These are phyloP conservation scores for Hemileccinum impolitum DNA, from an alignment of 768 basidiomycete species.

Conservation along the genomic window DNA sequence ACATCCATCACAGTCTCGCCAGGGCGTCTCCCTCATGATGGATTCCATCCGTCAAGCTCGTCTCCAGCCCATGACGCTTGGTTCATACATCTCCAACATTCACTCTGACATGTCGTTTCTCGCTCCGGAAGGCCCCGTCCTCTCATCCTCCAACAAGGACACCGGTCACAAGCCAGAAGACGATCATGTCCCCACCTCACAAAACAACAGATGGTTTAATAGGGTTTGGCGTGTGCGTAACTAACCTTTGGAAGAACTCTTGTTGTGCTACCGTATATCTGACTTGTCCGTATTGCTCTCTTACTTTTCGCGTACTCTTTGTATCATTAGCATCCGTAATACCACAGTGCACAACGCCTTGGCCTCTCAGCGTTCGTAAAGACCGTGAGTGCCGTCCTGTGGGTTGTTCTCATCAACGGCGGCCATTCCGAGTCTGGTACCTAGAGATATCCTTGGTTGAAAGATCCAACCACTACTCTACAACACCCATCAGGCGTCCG, in stretches of 20 bases:
- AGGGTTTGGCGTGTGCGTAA: conserved; percentile 24
- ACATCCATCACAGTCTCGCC: conserved; percentile 58
- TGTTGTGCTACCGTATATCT: conserved; percentile 19
- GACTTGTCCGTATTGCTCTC: conserved; percentile 12
- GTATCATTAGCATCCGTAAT: conserved; percentile 34
- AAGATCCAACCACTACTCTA: no score
- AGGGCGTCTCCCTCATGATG: conserved; percentile 83
- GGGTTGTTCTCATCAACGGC: conserved; percentile 9
- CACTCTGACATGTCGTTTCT: conserved; percentile 32
- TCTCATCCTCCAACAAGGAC: conserved; percentile 13
- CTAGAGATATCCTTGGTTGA: conserved; percentile 5
- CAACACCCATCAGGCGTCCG: no score
- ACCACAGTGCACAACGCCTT: conserved; percentile 11
- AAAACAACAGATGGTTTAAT: conserved; percentile 24
- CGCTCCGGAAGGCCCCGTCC: conserved; percentile 18
- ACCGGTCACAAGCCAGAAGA: conserved; percentile 17
- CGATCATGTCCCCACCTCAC: conserved; percentile 7
- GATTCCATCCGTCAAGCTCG: conserved; percentile 77
- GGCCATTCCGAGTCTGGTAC: background rate
- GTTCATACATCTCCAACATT: conserved; percentile 34
- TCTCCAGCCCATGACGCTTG: conserved; percentile 46
- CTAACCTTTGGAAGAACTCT: conserved; percentile 2
- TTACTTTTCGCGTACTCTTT: conserved; percentile 15
- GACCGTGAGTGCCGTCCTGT: background rate
- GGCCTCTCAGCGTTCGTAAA: background rate